Percentiles rank a stretch among this genome's conserved stretches.
Evolutionary conservation across 2,329 filamentous ascomycete species (phyloP).

Genomic region (Nigrospora sphaerica): DNA sequence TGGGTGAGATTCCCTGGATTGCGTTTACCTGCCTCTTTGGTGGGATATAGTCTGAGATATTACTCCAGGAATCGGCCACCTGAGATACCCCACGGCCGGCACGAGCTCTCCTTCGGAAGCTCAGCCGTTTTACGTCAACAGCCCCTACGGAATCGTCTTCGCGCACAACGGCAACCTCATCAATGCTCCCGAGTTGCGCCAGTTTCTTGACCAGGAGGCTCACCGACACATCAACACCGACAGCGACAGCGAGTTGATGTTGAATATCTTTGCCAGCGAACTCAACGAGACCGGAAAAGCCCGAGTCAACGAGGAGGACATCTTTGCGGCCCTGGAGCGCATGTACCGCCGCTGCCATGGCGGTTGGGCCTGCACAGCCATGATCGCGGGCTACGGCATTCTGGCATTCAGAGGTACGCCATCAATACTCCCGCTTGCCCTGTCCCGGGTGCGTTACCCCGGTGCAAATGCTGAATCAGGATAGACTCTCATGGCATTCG

Average conservation of each 20-base stretch:
- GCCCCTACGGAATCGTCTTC: conserved; percentile 61
- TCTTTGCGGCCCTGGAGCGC: conserved; percentile 64
- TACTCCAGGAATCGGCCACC: neutral
- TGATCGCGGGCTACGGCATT: conserved; percentile 77
- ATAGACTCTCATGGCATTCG: conserved; percentile 73
- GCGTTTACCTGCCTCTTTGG: neutral
- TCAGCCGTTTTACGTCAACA: conserved; percentile 76
- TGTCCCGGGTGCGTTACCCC: neutral
- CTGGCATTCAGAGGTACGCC: conserved; percentile 38
- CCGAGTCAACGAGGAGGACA: conserved; percentile 73
- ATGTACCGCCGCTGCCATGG: conserved; percentile 61
- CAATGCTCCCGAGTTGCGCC: conserved; percentile 61
- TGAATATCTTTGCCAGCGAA: conserved; percentile 73
- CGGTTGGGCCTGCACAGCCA: conserved; percentile 63
- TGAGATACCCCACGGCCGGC: conserved; percentile 47
- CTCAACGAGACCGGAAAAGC: conserved; percentile 79
- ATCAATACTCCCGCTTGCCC: neutral
- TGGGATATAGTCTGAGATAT: no score
- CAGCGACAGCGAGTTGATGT: conserved; percentile 23
- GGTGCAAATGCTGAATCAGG: conserved; percentile 62
- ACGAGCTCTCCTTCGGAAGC: conserved; percentile 65
- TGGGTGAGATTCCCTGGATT: conserved; percentile 39
- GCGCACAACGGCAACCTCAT: conserved; percentile 73
- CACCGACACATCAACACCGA: conserved; percentile 54
- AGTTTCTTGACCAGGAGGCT: conserved; percentile 42